A percentile compares a stretch with the other conserved stretches of the same genome.
phyloP scores from a whole-genome alignment of 139 green algal genomes.

The Micractinium conductrix region DNA sequence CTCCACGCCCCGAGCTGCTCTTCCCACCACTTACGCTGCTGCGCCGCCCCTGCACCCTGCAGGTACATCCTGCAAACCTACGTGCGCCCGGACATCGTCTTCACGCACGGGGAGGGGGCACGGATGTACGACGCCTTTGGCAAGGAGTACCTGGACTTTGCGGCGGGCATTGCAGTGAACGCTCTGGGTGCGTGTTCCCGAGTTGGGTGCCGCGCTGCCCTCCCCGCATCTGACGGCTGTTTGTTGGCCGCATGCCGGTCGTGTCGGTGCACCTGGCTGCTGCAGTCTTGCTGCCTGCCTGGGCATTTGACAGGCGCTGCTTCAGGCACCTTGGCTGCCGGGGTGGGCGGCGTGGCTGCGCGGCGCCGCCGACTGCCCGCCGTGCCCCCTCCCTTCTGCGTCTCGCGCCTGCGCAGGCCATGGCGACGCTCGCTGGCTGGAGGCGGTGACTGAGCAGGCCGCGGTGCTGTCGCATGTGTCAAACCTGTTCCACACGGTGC shows the following conservation, averaged over 20 bases:
- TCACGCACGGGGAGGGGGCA: conserved; percentile 80
- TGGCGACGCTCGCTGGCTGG: conserved; percentile 83
- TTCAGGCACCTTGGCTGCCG: no score
- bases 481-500: conserved; percentile 97
- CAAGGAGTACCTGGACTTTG: conserved; percentile 95
- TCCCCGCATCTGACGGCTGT: no score
- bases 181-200: conserved; percentile 71
- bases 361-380: no score
- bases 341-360: no score
- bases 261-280: no score
- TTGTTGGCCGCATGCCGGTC: no score
- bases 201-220: no score
- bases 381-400: no score
- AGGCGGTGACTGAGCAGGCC: conserved; percentile 85
- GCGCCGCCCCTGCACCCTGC: background rate
- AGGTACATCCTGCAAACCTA: conserved; percentile 93
- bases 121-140: conserved; percentile 86
- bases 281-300: no score
- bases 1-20: background rate
- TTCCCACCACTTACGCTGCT: background rate
- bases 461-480: conserved; percentile 85
- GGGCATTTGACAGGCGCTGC: no score
- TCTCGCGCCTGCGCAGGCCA: conserved; percentile 7
- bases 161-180: conserved; percentile 98
- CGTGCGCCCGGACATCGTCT: conserved; percentile 79